Evolutionary conservation across 768 basidiomycete species (phyloP).

Genomic region (Pisolithus sp.): DNA sequence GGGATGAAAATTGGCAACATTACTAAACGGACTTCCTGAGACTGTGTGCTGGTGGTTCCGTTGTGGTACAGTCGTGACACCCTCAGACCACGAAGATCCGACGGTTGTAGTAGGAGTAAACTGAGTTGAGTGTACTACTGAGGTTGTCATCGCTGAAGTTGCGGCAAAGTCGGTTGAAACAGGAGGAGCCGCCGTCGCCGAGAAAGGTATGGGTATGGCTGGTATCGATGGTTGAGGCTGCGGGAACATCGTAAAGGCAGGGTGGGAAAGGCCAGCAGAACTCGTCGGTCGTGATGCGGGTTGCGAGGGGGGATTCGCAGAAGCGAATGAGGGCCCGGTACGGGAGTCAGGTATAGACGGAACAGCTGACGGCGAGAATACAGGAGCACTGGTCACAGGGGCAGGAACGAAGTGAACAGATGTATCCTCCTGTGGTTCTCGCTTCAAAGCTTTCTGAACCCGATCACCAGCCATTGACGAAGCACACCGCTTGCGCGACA

Average conservation of each 20-base stretch:
- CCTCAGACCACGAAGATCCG: conserved; percentile 27
- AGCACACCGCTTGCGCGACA: conserved; percentile 46
- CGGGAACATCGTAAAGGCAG: conserved; percentile 18
- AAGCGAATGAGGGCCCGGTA: conserved; percentile 19
- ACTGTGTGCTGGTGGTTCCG: conserved; percentile 28
- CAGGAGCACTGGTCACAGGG: conserved; percentile 11
- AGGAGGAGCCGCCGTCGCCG: conserved; percentile 14
- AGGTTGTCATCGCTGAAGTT: conserved; percentile 15
- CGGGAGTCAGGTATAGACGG: conserved; percentile 20
- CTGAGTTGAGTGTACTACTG: conserved; percentile 16
- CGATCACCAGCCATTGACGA: conserved; percentile 42
- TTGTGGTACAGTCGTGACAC: conserved; percentile 19
- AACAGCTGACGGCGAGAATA: conserved; percentile 21
- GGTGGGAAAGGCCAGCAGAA: conserved; percentile 22
- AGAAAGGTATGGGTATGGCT: conserved; percentile 15
- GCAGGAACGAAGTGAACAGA: conserved; percentile 22
- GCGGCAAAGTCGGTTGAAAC: conserved; percentile 18
- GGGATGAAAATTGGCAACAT: conserved; percentile 23
- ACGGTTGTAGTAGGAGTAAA: conserved; percentile 19
- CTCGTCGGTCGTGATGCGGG: conserved; percentile 29
- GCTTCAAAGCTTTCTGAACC: conserved; percentile 41
- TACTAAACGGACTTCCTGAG: conserved; percentile 24
- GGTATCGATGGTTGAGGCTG: conserved; percentile 12
- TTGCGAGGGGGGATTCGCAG: conserved; percentile 22
- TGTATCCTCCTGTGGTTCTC: conserved; percentile 42